Base-by-base conservation (phyloP, 2,329 filamentous ascomycete species). In the Colletotrichum camelliae region DNA sequence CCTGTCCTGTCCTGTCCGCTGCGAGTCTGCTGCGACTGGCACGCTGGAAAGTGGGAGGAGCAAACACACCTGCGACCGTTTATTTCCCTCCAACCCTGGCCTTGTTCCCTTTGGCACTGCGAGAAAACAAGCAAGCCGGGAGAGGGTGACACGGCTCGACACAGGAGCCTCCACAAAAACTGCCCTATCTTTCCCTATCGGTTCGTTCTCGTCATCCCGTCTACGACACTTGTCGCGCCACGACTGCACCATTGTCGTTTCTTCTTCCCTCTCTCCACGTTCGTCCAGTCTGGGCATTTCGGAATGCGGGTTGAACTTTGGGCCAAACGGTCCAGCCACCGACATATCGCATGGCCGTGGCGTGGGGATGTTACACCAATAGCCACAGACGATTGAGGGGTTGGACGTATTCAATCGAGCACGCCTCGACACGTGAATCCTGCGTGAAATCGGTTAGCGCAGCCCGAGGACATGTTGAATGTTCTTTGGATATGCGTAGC, bases 41-140 rank as follows among this genome's bases (percentile, higher is more conserved):
- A 31, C n/a, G 29, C 58, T 43, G 65, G 39, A 55, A 73, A 69
- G 70, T 67, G 48, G 61, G 70, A 43, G 61, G 69, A 72, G 70
- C 61, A 72, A 71, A 71, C 33, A 67, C 31, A 37, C 24, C 69
- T 67, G 55, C 37, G 64, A 43, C 69, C 48, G 29, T 37, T 29
- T 58, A 48, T 48, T 21, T 48, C 13, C 5, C 43, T 21, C n/a
- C n/a, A 48, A 48, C 2, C 43, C 43, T 48, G 21, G 43, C n/a
- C 29, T 39, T 7, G 33, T 29, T 57, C n/a, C 27, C 9, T 69
- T 60, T 35, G n/a, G 61, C 15, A 31, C 10, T 3, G 18, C 24
- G 62, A 67, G 64, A 24, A 37, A 35, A 37, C 39, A 39, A 73
- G 37, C 16, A 24, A 10, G 27, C 21, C 27, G 35, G 27, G 12